Base-by-base conservation (phyloP, 2,329 filamentous ascomycete genomes). In the Thielaviopsis ethacetica region DNA sequence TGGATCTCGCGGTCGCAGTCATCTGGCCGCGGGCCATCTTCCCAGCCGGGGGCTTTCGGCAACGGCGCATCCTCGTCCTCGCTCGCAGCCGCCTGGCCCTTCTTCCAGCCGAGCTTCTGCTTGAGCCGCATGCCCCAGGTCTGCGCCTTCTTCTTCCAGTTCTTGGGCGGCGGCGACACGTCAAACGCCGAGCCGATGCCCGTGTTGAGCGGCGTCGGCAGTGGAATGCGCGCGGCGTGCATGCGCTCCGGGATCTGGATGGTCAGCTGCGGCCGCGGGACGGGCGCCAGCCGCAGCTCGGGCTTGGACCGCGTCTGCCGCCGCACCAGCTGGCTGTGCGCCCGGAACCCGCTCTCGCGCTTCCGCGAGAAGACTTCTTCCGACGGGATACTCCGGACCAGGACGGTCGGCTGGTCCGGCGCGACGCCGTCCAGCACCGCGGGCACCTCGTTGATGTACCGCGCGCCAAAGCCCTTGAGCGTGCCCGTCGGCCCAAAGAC, bases 181-280 rank as follows among this genome's bases (percentile, higher is more conserved):
- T 61, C 56, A 44, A 61, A 61, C 9, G 55, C 56, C 17, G 59
- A 61, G 27, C 55, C 57, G 22, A 50, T 51, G 5, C 38, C 59
- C 9, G 59, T 61, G 24, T 56, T 26, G 0, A 58, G 56, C 24
- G 59, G 59, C 9, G 55, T 61, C 17, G 27, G 49, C 6, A 54
- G 9, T 4, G 52, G 51, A 3, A 27, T 22, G 2, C 50, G 54
- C 4, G 52, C 38, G 4, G 52, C 44, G 27, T 22, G 15, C 53
- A 49, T 30, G 30, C 47, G 51, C 30, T 56, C 53, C 5, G 58
- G 47, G 34, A 59, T 55, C 38, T 51, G 10, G n/a, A 59, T 59
- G 6, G 47, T 56, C 12, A 57, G 54, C 27, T 56, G 55, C 9
- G 55, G 27, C 12, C 49, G 44, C 5, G 55, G 44, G 7, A 51